Conservation (phyloP, 2,329 filamentous ascomycete genomes). For the Ophiostoma populinum region DNA sequence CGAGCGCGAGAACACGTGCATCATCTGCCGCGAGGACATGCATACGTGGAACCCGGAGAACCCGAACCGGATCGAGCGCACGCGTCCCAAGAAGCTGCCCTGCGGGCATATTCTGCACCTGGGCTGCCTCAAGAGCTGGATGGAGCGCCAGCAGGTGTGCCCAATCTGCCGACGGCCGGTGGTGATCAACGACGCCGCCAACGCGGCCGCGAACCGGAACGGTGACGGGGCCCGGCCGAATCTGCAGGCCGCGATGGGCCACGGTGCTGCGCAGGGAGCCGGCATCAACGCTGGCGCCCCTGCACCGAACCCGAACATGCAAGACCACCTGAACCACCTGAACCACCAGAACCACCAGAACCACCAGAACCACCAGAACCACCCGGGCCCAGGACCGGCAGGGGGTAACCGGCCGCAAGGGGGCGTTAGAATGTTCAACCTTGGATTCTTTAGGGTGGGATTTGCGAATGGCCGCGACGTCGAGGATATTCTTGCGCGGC, state of each 20-base stretch:
- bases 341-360: too few relatives aligned
- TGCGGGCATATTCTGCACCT: slow-evolving; percentile 94
- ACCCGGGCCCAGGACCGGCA: too few relatives aligned
- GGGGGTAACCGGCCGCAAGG: too few relatives aligned
- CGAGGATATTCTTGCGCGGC: too few relatives aligned
- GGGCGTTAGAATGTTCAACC: too few relatives aligned
- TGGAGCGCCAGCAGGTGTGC: slow-evolving; percentile 93
- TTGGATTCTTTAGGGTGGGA: too few relatives aligned
- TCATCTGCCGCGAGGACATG: slow-evolving; percentile 97
- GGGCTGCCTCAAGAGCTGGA: slow-evolving; percentile 87
- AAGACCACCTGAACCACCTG: too few relatives aligned
- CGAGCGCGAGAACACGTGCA: slow-evolving; percentile 76
- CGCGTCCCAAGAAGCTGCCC: slow-evolving; percentile 85
- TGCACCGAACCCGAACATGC: too few relatives aligned
- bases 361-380: too few relatives aligned
- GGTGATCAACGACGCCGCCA: slow-evolving; percentile 30
- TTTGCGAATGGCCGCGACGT: too few relatives aligned
- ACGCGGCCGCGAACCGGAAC: slow-evolving; percentile 17
- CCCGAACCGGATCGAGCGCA: slow-evolving; percentile 61
- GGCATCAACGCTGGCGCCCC: not conserved
- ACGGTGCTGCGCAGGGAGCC: slow-evolving; percentile 3
- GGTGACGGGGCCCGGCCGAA: slow-evolving; percentile 19
- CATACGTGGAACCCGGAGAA: slow-evolving; percentile 49
- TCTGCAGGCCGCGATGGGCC: too few relatives aligned
- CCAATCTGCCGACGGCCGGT: slow-evolving; percentile 84